Conservation (phyloP, 2,329 filamentous ascomycete species). For the Apiospora arundinis region DNA sequence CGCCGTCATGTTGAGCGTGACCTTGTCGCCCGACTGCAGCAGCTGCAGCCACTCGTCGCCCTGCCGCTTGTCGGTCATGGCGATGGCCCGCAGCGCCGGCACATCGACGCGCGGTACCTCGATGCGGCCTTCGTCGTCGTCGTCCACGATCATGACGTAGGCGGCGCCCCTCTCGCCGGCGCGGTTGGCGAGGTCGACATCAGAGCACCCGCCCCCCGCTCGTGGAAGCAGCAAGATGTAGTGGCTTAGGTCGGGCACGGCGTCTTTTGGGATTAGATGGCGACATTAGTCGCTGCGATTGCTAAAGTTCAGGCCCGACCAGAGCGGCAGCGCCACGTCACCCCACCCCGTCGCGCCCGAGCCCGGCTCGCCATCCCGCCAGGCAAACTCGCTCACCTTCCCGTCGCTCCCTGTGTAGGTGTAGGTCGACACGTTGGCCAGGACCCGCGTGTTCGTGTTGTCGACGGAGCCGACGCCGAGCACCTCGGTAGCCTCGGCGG, state of each 20-base stretch:
- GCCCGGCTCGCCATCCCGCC: background rate
- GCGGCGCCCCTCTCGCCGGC: background rate
- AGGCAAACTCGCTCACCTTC: background rate
- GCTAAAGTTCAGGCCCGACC: background rate
- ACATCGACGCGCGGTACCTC: background rate
- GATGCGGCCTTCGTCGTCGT: background rate
- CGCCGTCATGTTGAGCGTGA: background rate
- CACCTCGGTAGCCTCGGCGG: constrained; percentile 35
- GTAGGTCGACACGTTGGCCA: background rate
- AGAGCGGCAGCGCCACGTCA: background rate
- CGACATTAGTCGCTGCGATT: background rate
- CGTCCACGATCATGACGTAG: background rate
- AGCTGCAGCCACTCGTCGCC: background rate
- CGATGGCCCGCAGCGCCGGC: background rate
- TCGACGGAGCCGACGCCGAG: constrained; percentile 35
- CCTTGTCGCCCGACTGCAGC: background rate
- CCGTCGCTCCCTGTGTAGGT: background rate
- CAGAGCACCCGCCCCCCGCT: background rate
- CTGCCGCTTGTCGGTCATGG: background rate
- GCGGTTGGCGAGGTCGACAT: background rate
- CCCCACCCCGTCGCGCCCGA: background rate
- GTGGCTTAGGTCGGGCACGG: background rate
- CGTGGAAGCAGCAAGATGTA: background rate
- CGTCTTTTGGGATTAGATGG: background rate
- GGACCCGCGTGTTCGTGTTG: constrained; percentile 28